These are phyloP conservation scores for Phytopythium vexans DNA, from an alignment of 352 stramenopile genomes.

Conservation along the genomic window DNA sequence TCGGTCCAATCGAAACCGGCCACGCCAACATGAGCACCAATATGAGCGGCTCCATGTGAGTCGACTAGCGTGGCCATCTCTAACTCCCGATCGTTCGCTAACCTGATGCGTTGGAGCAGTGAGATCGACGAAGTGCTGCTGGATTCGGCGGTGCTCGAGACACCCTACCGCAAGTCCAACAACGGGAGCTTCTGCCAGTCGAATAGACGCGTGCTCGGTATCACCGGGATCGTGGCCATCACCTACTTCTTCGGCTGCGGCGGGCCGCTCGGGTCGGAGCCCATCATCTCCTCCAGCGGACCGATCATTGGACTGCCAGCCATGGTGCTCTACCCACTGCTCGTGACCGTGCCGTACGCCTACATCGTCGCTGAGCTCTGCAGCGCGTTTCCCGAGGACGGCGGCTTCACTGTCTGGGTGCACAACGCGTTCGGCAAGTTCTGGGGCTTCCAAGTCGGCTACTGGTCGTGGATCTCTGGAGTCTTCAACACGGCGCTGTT, in stretches of 20 bases:
- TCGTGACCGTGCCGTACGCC: slow-evolving; percentile 59
- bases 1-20: no score
- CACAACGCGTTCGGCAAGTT: slow-evolving; percentile 69
- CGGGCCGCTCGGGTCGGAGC: slow-evolving; percentile 48
- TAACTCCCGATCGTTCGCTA: no score
- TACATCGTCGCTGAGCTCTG: slow-evolving; percentile 64
- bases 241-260: slow-evolving; percentile 50
- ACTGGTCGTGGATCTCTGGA: slow-evolving; percentile 77
- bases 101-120: slow-evolving; percentile 1
- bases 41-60: slow-evolving; percentile 8
- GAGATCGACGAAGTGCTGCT: slow-evolving; percentile 12
- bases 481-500: slow-evolving; percentile 59
- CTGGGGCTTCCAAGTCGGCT: slow-evolving; percentile 78
- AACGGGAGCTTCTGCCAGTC: slow-evolving; percentile 1
- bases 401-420: slow-evolving; percentile 69
- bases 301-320: slow-evolving; percentile 53
- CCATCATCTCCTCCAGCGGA: slow-evolving; percentile 44
- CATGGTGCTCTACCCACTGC: slow-evolving; percentile 54
- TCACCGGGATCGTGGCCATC: slow-evolving; percentile 36
- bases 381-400: slow-evolving; percentile 71
- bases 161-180: slow-evolving; percentile 17
- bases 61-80: no score
- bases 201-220: slow-evolving; percentile 34
- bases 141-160: slow-evolving; percentile 16
- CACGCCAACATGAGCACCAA: no score